Evolutionary conservation across 2,329 filamentous ascomycete species (phyloP).

Genomic region (Pleoardoris graminearum): DNA sequence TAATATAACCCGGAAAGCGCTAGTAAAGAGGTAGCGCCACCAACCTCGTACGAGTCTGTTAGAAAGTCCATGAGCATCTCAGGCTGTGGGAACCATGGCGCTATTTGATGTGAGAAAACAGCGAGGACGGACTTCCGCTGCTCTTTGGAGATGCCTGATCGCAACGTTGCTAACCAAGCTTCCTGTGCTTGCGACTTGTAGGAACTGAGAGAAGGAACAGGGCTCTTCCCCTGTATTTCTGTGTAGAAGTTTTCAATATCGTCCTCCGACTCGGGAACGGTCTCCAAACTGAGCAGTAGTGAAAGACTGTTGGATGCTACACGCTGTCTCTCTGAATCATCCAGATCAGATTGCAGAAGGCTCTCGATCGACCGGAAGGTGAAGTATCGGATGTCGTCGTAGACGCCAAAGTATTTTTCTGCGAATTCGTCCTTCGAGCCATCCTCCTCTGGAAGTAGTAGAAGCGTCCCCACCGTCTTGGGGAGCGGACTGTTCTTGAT

Average conservation of each 20-base stretch:
- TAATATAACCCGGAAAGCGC: conserved; percentile 94
- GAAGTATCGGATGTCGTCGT: conserved; percentile 83
- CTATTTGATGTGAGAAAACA: conserved; percentile 75
- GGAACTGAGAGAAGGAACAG: conserved; percentile 61
- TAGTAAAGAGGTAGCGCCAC: conserved; percentile 83
- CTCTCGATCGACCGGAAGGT: conserved; percentile 75
- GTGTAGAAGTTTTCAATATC: conserved; percentile 72
- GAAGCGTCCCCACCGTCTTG: conserved; percentile 64
- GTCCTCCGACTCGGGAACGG: conserved; percentile 67
- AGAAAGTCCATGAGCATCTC: conserved; percentile 95
- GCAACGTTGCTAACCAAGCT: conserved; percentile 81
- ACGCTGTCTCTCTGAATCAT: conserved; percentile 23
- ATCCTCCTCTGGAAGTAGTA: conserved; percentile 61
- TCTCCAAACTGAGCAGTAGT: conserved; percentile 68
- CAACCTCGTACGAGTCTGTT: conserved; percentile 87
- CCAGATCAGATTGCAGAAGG: conserved; percentile 37
- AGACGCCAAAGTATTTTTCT: conserved; percentile 76
- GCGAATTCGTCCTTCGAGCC: conserved; percentile 72
- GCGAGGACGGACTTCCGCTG: conserved; percentile 80
- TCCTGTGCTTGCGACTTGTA: conserved; percentile 83
- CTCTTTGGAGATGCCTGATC: conserved; percentile 65
- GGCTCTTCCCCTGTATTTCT: conserved; percentile 66
- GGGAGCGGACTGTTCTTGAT: conserved; percentile 72
- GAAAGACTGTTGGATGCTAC: conserved; percentile 59
- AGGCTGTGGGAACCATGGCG: conserved; percentile 85